phyloP scores from a whole-genome alignment of 208 protist genomes.

The Acanthamoeba healyi region DNA sequence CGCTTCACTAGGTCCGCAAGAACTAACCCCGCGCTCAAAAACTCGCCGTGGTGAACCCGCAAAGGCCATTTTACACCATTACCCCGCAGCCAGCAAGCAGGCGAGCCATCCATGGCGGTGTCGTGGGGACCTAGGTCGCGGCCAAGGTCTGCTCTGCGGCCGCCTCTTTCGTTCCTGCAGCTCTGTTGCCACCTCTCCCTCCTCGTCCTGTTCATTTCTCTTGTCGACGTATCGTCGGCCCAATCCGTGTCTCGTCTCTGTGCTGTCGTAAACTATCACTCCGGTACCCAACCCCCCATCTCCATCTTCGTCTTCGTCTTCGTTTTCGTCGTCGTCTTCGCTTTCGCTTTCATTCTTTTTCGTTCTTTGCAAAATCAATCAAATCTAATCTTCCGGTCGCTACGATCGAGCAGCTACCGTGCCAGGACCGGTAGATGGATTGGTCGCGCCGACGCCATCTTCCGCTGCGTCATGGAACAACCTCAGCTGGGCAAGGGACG shows the following conservation, averaged over 20 bases:
- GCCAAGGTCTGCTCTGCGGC: too few species aligned
- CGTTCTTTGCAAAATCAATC: neutral
- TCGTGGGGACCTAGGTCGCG: too few species aligned
- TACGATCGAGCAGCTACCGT: neutral
- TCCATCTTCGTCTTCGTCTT: neutral
- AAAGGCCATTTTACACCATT: too few species aligned
- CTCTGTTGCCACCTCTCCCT: neutral
- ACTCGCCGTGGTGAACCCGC: too few species aligned
- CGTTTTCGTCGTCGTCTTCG: neutral
- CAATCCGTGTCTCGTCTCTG: neutral
- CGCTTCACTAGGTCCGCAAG: too few species aligned
- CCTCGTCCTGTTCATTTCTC: neutral
- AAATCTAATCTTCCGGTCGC: neutral
- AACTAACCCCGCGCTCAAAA: too few species aligned
- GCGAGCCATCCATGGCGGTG: too few species aligned
- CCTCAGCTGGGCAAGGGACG: neutral
- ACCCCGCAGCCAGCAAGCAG: too few species aligned
- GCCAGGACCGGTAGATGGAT: neutral
- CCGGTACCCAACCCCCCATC: neutral
- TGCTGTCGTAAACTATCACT: conserved; percentile 13
- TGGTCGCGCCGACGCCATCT: neutral
- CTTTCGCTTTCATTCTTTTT: neutral
- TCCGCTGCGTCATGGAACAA: neutral
- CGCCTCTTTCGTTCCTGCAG: too few species aligned
- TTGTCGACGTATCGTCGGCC: neutral